Conservation (phyloP, 192 early-diverging fungal genomes). For the Pecoramyces ruminantium region DNA sequence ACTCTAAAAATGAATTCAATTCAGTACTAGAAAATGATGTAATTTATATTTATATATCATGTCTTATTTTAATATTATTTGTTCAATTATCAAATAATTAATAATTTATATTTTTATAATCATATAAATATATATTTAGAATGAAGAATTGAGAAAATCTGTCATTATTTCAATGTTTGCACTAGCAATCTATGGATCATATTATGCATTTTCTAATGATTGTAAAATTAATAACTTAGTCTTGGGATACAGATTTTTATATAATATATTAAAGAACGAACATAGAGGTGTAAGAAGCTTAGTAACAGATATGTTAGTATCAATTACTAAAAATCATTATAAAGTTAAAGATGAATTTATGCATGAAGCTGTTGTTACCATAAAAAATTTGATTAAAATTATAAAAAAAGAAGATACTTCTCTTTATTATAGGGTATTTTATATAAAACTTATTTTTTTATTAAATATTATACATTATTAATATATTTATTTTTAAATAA, state of each 20-base stretch:
- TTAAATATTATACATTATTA: no score
- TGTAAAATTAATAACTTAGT: constrained; percentile 8
- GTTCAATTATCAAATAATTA: no score
- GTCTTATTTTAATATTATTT: no score
- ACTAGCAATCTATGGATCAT: constrained; percentile 24
- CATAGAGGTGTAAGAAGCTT: constrained; percentile 9
- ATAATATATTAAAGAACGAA: constrained; percentile 26
- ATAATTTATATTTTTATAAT: no score
- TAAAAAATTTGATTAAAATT: neutral
- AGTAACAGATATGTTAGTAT: neutral
- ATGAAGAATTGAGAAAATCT: constrained; percentile 22
- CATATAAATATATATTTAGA: no score
- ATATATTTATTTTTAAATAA: no score
- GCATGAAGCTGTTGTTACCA: neutral
- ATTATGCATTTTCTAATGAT: constrained; percentile 19
- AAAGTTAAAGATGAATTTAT: neutral
- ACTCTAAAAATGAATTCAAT: constrained; percentile 21
- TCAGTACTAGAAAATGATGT: constrained; percentile 27
- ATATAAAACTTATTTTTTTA: no score
- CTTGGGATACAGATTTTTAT: constrained; percentile 18
- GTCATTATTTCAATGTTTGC: constrained; percentile 25
- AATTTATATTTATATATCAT: no score
- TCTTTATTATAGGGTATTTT: neutral
- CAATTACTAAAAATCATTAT: neutral
- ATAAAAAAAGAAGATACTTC: neutral